phyloP scores from a whole-genome alignment of 2,329 filamentous ascomycete species.

The Alternaria infectoria region DNA sequence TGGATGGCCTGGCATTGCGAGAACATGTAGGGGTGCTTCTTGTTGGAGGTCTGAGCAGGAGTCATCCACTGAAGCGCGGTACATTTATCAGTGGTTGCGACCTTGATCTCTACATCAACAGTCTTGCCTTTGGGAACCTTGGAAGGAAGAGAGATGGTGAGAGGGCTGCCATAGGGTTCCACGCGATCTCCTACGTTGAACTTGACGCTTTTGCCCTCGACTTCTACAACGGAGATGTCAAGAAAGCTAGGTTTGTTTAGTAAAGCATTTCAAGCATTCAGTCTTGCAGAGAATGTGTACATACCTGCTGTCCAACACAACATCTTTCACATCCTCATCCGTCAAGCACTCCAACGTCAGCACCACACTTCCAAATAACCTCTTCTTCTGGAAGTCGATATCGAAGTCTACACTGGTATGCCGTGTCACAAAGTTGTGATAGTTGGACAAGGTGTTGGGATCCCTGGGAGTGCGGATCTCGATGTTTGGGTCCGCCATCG shows the following conservation, averaged over 20 bases:
- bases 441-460: slow-evolving; percentile 91
- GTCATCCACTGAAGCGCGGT: slow-evolving; percentile 96
- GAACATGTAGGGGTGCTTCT: slow-evolving; percentile 97
- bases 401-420: slow-evolving; percentile 83
- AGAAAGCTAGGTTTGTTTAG: slow-evolving; percentile 62
- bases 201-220: slow-evolving; percentile 68
- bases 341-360: slow-evolving; percentile 80
- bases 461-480: slow-evolving; percentile 65
- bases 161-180: slow-evolving; percentile 76
- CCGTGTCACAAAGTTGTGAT: slow-evolving; percentile 82
- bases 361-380: slow-evolving; percentile 76
- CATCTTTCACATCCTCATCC: slow-evolving; percentile 72
- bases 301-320: slow-evolving; percentile 82
- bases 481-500: slow-evolving; percentile 45
- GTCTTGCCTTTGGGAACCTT: slow-evolving; percentile 55
- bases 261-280: neutral
- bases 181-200: slow-evolving; percentile 74
- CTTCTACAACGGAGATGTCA: slow-evolving; percentile 72
- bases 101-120: slow-evolving; percentile 54
- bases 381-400: slow-evolving; percentile 82
- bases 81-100: slow-evolving; percentile 85
- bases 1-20: slow-evolving; percentile 98
- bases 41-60: slow-evolving; percentile 91
- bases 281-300: neutral
- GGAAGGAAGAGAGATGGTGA: slow-evolving; percentile 64